A percentile compares a stretch with the other conserved stretches of the same genome.
Conservation (phyloP, 805 yeast genomes). For the Priceomyces fermenticarens region DNA sequence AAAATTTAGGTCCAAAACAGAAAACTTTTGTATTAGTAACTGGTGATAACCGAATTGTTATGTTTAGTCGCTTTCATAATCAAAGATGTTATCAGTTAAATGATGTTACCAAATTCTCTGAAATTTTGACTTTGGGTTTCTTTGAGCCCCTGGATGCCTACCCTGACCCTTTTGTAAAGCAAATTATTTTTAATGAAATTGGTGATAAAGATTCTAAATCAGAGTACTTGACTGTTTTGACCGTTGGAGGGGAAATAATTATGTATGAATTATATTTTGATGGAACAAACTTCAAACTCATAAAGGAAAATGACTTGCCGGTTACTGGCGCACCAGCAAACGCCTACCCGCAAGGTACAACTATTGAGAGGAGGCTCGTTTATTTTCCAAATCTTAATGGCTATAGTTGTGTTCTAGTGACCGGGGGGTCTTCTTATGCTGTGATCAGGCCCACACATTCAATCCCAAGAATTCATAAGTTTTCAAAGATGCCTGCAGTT, state of each 20-base stretch:
- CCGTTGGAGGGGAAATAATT: conserved; percentile 77
- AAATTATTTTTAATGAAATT: conserved; percentile 56
- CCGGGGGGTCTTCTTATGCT: conserved; percentile 71
- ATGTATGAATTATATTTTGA: conserved; percentile 59
- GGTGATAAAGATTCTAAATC: conserved; percentile 57
- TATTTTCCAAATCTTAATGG: conserved; percentile 58
- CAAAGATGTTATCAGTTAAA: conserved; percentile 54
- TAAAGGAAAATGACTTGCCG: conserved; percentile 42
- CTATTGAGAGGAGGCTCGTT: conserved; percentile 64
- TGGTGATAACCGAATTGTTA: conserved; percentile 71
- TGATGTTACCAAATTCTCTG: conserved; percentile 46
- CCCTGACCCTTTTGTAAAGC: conserved; percentile 75
- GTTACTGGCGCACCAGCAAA: conserved; percentile 81
- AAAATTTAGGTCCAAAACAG: conserved; percentile 23
- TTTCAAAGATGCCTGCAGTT: conserved; percentile 62
- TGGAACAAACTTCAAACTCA: conserved; percentile 39
- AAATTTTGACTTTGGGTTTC: conserved; percentile 38
- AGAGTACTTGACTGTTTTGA: conserved; percentile 66
- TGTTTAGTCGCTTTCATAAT: conserved; percentile 54
- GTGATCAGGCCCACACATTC: conserved; percentile 65
- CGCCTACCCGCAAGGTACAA: conserved; percentile 66
- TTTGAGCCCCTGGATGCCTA: conserved; percentile 51
- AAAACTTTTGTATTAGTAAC: conserved; percentile 63
- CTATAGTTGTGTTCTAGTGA: conserved; percentile 58
- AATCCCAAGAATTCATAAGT: conserved; percentile 60